phyloP scores from a whole-genome alignment of 345 rosid species.

The Arabidopsis thaliana region TAIR10.1 NC_003076.8:10024501-10025000 shows the following conservation, averaged over 20 bases:
- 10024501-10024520: no score
- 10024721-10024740: neutral
- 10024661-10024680: no score
- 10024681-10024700: no score
- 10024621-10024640: no score
- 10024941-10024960: constrained; percentile 12
- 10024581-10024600: no score
- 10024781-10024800: neutral
- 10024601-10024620: no score
- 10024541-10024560: no score
- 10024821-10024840: neutral
- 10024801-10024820: neutral
- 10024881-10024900: constrained; percentile 16
- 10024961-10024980: constrained; percentile 19
- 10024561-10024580: no score
- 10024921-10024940: constrained; percentile 20
- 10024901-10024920: neutral
- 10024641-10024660: no score
- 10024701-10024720: no score
- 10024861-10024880: constrained; percentile 11
- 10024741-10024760: neutral
- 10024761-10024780: neutral
- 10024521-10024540: no score
- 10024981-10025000: constrained; percentile 4
- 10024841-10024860: constrained; percentile 1